Percentiles rank a stretch among this genome's conserved stretches.
phyloP scores from a whole-genome alignment of 2,329 filamentous ascomycete species.

The Apiospora malaysiana region DNA sequence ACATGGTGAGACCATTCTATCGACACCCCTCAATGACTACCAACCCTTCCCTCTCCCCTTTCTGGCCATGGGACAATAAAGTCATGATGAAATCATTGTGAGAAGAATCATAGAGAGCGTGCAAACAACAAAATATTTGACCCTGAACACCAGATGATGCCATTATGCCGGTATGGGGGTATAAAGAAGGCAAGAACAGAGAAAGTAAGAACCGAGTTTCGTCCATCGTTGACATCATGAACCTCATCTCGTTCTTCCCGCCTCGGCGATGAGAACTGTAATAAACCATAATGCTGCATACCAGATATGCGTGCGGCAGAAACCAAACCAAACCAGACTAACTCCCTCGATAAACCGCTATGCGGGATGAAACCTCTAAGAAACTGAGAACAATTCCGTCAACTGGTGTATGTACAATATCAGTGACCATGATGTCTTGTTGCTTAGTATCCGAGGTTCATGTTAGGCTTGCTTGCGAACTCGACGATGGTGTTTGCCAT shows the following conservation, averaged over 20 bases:
- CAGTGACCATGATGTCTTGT: not conserved
- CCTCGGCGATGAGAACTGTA: slow-evolving; percentile 2
- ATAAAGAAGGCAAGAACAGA: slow-evolving; percentile 15
- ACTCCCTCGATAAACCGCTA: slow-evolving; percentile 14
- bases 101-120: slow-evolving; percentile 13
- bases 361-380: not conserved
- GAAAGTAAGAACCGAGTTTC: slow-evolving; percentile 4
- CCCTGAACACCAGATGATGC: slow-evolving; percentile 16
- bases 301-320: not conserved
- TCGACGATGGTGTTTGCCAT: slow-evolving; percentile 36
- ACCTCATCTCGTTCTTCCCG: not conserved
- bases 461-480: slow-evolving; percentile 29
- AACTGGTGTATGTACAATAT: slow-evolving; percentile 19
- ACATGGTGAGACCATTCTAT: not conserved
- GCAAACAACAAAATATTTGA: slow-evolving; percentile 7
- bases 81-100: slow-evolving; percentile 1
- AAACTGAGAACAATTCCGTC: not conserved
- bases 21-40: not conserved
- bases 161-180: slow-evolving; percentile 17
- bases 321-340: not conserved
- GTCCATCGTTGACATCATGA: slow-evolving; percentile 10
- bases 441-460: slow-evolving; percentile 19
- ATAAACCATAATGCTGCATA: slow-evolving; percentile 12
- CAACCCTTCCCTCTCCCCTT: not conserved
- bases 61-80: not conserved